Conservation (phyloP, 805 yeast species). For the Trichomonascus vanleenenianus region DNA sequence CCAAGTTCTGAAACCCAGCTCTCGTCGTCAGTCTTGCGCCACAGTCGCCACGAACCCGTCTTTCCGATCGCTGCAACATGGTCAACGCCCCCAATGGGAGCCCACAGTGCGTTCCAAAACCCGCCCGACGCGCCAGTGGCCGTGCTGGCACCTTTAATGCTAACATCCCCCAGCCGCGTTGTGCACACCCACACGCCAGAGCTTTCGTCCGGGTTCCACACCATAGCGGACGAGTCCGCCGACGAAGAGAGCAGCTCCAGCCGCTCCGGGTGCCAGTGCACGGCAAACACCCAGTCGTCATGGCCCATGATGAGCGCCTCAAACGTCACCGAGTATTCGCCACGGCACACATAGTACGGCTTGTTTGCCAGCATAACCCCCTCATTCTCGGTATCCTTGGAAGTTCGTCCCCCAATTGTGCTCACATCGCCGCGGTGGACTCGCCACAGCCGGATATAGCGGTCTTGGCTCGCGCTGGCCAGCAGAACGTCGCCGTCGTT, state of each 20-base stretch:
- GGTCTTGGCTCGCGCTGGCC: conserved; percentile 90
- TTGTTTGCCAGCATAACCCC: conserved; percentile 51
- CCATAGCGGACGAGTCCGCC: conserved; percentile 87
- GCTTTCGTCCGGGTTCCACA: conserved; percentile 82
- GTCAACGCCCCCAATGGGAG: conserved; percentile 28
- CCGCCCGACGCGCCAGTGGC: conserved; percentile 94
- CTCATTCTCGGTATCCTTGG: conserved; percentile 36
- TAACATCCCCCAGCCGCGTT: conserved; percentile 79
- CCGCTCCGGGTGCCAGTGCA: conserved; percentile 69
- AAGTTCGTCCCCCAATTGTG: conserved; percentile 37
- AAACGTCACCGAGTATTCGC: conserved; percentile 51
- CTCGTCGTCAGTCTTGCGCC: conserved; percentile 38
- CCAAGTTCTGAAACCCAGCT: conserved; percentile 37
- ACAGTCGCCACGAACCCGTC: conserved; percentile 87
- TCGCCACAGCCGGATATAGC: conserved; percentile 88
- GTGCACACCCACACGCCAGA: conserved; percentile 89
- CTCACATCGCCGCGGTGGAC: conserved; percentile 28
- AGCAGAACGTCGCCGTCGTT: conserved; percentile 47
- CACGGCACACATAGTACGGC: conserved; percentile 49
- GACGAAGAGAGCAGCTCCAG: conserved; percentile 70
- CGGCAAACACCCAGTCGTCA: conserved; percentile 91
- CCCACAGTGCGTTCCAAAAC: conserved; percentile 68
- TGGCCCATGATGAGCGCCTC: conserved; percentile 97
- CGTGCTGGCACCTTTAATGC: conserved; percentile 94
- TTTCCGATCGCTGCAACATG: conserved; percentile 70